A percentile compares a stretch with the other conserved stretches of the same genome.
Conservation (phyloP, 768 basidiomycete genomes). For the Tricholoma matsutake region DNA sequence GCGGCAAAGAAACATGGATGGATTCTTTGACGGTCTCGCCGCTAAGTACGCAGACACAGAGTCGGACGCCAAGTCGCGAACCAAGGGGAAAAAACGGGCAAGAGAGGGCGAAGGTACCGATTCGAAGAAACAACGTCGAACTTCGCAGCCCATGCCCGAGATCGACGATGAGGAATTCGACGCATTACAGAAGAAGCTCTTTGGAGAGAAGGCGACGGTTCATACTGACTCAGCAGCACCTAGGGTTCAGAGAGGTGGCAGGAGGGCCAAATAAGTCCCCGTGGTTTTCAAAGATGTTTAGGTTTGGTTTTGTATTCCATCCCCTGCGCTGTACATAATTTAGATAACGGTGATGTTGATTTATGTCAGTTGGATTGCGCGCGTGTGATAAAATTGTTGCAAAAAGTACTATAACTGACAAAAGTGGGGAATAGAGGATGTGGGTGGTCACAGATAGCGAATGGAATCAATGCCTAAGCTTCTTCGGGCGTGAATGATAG, state of each 20-base stretch:
- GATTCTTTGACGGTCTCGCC: conserved; percentile 73
- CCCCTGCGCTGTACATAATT: background rate
- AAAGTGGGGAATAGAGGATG: background rate
- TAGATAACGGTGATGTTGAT: background rate
- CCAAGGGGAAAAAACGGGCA: conserved; percentile 55
- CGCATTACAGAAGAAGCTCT: conserved; percentile 54
- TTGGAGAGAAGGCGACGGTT: conserved; percentile 38
- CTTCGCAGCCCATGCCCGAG: conserved; percentile 44
- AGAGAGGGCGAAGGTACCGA: conserved; percentile 40
- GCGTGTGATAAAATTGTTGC: background rate
- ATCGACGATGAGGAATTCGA: conserved; percentile 67
- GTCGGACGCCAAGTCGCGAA: conserved; percentile 37
- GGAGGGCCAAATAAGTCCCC: conserved; percentile 27
- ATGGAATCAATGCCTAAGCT: conserved; percentile 82
- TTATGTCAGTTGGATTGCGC: background rate
- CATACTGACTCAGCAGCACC: conserved; percentile 20
- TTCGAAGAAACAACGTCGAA: conserved; percentile 49
- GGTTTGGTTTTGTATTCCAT: background rate
- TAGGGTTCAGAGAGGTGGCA: conserved; percentile 27
- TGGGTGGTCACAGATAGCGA: conserved; percentile 59
- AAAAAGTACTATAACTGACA: background rate
- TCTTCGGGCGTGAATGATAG: conserved; percentile 79
- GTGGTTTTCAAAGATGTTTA: background rate
- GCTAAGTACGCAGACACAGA: conserved; percentile 65
- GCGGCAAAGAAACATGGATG: conserved; percentile 60